These are phyloP conservation scores for Vanrija sp. DNA, from an alignment of 1,284 basidiomycete species.

Conservation along the genomic window DNA sequence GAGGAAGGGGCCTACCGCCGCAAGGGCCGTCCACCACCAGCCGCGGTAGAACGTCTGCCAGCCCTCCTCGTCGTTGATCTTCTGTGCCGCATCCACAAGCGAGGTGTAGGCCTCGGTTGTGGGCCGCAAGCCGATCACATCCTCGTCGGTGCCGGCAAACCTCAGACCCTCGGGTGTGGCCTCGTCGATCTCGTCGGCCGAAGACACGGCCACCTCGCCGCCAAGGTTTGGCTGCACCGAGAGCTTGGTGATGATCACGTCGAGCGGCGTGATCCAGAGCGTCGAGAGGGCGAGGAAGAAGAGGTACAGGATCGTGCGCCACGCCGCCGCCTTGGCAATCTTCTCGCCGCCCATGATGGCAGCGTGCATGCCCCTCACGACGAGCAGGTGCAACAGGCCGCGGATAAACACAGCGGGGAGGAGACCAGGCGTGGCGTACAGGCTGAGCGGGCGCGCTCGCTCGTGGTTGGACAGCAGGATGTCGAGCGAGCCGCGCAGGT, in stretches of 20 bases:
- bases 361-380: conserved; percentile 56
- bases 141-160: conserved; percentile 72
- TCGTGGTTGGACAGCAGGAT: conserved; percentile 77
- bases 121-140: conserved; percentile 79
- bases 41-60: conserved; percentile 71
- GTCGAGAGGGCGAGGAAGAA: conserved; percentile 58
- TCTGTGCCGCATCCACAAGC: conserved; percentile 68
- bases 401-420: conserved; percentile 65
- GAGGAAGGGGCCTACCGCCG: too few relatives aligned
- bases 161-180: conserved; percentile 55
- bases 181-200: conserved; percentile 64
- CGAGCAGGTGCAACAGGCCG: conserved; percentile 61
- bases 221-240: conserved; percentile 80
- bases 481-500: conserved; percentile 61
- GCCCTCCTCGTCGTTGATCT: conserved; percentile 80
- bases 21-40: conserved; percentile 68
- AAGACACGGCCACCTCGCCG: conserved; percentile 52
- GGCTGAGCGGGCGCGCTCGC: conserved; percentile 68
- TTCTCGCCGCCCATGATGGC: conserved; percentile 16
- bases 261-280: conserved; percentile 67
- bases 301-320: conserved; percentile 56
- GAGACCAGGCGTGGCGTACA: conserved; percentile 80
- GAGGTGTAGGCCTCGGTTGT: conserved; percentile 83
- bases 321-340: conserved; percentile 12
- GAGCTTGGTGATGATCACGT: conserved; percentile 74